Base-by-base conservation (phyloP, 345 rosid genomes). In the Lepidium sativum region DNA sequence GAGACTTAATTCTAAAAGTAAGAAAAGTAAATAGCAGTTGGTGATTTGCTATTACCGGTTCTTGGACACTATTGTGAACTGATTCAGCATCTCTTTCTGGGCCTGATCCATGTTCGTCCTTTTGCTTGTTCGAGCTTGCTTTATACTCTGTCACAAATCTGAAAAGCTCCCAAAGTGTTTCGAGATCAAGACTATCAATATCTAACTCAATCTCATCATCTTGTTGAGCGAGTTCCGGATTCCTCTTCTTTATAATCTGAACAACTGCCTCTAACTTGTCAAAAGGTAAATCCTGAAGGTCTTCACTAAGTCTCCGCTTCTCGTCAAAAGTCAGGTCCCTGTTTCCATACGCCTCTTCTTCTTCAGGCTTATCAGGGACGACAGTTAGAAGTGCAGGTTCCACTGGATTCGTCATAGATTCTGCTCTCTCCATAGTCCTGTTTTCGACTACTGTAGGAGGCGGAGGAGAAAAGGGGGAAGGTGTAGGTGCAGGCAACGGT, bases 201-300 rank as follows among this genome's bases (percentile, higher is more conserved):
- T 94, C 99, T 33, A 94, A 75, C 75, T 90, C 99, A 75, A 94
- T 83, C 79, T 90, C 99, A 75, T 88, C 95, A 13, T 90, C 95
- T 66, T 86, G 81, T 68, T 81, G 87, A 49, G 75, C 77, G 38
- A 90, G 85, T 17, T 77, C 84, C 20, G 86, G 82, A 54, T 81
- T 94, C 54, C 88, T 81, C 77, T 81, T 86, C 80, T 78, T 94
- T 61, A 94, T 88, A 65, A 90, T 94, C 78, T 85, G 89, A 45
- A 94, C 95, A 49, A 88, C 78, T 9, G 68, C 67, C 38, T 85
- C 96, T 54, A 94, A 65, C 76, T 84, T 80, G 33, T 90, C 96
- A 1, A 87, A 85, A 56, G 99, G 92, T 79, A 94, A 73, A 50
- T 65, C 80, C 75, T 82, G 90, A 63, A 94, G 88, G 71, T 71